Conservation (phyloP, 805 yeast genomes). For the Saturnispora sekii region DNA sequence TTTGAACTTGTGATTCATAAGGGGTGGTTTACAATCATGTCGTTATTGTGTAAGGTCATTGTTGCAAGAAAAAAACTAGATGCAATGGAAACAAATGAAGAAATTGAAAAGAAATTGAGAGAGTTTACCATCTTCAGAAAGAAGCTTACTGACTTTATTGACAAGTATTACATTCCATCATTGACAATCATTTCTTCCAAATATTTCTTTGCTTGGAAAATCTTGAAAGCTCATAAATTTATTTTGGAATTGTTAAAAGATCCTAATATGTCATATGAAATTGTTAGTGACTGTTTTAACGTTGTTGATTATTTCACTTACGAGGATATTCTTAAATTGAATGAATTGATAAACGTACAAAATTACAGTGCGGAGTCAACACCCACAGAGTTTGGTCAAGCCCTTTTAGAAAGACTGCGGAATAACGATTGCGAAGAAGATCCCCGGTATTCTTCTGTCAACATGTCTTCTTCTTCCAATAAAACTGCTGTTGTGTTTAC, state of each 20-base stretch:
- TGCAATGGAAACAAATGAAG: background rate
- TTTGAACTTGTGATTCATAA: slow-evolving; percentile 32
- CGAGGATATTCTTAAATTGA: slow-evolving; percentile 14
- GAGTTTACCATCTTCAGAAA: background rate
- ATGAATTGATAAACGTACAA: slow-evolving; percentile 8
- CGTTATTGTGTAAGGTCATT: slow-evolving; percentile 24
- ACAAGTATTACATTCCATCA: slow-evolving; percentile 28
- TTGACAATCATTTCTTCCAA: slow-evolving; percentile 40
- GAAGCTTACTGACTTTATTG: slow-evolving; percentile 13
- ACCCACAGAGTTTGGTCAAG: slow-evolving; percentile 3
- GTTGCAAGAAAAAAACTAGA: slow-evolving; percentile 18
- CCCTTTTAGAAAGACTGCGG: background rate
- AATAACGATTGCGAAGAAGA: slow-evolving; percentile 1
- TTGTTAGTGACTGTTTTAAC: slow-evolving; percentile 8
- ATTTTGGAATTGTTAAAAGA: slow-evolving; percentile 29
- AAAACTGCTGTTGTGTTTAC: background rate
- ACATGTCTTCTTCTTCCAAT: background rate
- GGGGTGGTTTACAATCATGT: slow-evolving; percentile 16
- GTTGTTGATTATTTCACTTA: slow-evolving; percentile 15
- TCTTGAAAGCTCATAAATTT: slow-evolving; percentile 45
- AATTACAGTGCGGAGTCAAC: background rate
- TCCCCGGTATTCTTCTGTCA: background rate
- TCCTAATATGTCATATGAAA: slow-evolving; percentile 1
- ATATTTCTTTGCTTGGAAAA: slow-evolving; percentile 61
- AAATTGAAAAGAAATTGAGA: background rate